Evolutionary conservation across 2,329 filamentous ascomycete genomes (phyloP).

Genomic region (Cercospora sesami): DNA sequence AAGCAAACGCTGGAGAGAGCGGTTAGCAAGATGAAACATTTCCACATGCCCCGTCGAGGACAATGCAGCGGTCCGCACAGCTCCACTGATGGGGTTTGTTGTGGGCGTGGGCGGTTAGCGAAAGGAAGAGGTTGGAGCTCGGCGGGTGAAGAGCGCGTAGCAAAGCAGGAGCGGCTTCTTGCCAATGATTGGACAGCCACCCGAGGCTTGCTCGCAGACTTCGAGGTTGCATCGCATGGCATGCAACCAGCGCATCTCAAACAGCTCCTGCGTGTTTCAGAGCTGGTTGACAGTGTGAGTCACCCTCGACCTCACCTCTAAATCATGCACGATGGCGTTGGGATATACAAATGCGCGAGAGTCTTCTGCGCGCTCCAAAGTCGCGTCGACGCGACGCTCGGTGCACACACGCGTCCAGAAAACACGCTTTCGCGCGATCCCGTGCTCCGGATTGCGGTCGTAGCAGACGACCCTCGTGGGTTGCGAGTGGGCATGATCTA

Average conservation of each 20-base stretch:
- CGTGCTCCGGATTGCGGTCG: not conserved
- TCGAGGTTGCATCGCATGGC: constrained; percentile 6
- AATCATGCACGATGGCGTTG: not conserved
- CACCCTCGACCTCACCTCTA: constrained; percentile 21
- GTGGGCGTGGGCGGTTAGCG: constrained; percentile 25
- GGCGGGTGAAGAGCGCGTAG: constrained; percentile 20
- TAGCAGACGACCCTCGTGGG: not conserved
- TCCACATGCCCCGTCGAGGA: constrained; percentile 17
- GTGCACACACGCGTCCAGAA: not conserved
- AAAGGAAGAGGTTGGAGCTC: constrained; percentile 20
- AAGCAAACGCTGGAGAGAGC: constrained; percentile 31
- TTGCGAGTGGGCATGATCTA: not conserved
- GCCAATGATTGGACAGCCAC: not conserved
- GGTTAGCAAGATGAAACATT: constrained; percentile 38
- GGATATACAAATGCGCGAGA: not conserved
- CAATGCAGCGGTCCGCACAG: constrained; percentile 22
- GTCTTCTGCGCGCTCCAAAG: not conserved
- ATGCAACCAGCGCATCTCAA: constrained; percentile 9
- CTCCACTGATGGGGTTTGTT: constrained; percentile 16
- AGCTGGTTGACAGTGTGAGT: constrained; percentile 20
- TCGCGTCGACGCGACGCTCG: not conserved
- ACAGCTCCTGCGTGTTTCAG: constrained; percentile 10
- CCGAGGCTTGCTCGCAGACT: constrained; percentile 1
- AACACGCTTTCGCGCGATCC: not conserved
- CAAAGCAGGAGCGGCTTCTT: not conserved